Evolutionary conservation across 148 eudicot genomes (phyloP).

Genomic region (Silene uniflora): DNA sequence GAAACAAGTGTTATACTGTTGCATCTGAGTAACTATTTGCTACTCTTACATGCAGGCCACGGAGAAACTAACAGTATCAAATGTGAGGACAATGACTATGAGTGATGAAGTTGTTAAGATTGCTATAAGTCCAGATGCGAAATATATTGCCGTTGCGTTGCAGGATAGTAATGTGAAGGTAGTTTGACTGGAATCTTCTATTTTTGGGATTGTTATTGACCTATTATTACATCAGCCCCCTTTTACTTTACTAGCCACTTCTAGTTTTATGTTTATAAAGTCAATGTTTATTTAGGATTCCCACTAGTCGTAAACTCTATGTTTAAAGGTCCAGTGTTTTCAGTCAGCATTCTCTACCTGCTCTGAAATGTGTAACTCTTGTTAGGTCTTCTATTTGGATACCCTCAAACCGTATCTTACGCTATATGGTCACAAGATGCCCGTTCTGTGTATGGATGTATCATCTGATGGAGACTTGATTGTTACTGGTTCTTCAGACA

Average conservation of each 20-base stretch:
- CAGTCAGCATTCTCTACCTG: background rate
- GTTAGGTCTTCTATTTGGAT: conserved; percentile 83
- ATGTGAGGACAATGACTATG: conserved; percentile 64
- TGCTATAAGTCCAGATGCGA: conserved; percentile 83
- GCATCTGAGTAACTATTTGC: conserved; percentile 1
- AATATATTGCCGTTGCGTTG: conserved; percentile 79
- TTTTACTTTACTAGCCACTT: background rate
- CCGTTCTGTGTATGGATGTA: conserved; percentile 90
- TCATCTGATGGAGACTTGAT: conserved; percentile 92
- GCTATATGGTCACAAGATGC: conserved; percentile 92
- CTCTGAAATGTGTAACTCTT: conserved; percentile 7
- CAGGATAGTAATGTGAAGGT: conserved; percentile 92
- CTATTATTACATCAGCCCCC: background rate
- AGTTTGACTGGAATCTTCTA: conserved; percentile 6
- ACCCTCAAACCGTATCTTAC: conserved; percentile 68
- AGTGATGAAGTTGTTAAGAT: conserved; percentile 77
- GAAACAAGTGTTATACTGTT: background rate
- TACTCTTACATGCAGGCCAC: conserved; percentile 45
- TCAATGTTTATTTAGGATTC: background rate
- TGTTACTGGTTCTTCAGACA: conserved; percentile 93
- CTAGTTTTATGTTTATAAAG: background rate
- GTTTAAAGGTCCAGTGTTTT: background rate
- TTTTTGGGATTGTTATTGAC: background rate
- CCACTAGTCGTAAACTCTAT: background rate
- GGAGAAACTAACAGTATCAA: conserved; percentile 55